Percentiles rank a stretch among this genome's conserved stretches.
Evolutionary conservation across 2,329 filamentous ascomycete genomes (phyloP).

Genomic region (Sporothrix pallida): DNA sequence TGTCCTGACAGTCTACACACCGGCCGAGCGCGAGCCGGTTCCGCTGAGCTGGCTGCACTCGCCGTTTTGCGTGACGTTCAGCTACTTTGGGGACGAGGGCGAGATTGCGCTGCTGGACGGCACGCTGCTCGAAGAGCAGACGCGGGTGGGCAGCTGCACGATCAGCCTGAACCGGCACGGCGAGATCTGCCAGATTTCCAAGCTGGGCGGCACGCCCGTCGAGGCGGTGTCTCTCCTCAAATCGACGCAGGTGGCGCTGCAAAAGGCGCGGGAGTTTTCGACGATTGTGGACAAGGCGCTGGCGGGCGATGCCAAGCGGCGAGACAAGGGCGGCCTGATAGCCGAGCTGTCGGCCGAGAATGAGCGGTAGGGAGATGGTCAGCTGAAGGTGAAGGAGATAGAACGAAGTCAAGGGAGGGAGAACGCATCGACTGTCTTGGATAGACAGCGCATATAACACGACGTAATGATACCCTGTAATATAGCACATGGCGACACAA

Average conservation of each 20-base stretch:
- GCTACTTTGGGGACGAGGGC: conserved; percentile 76
- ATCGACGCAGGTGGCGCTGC: conserved; percentile 74
- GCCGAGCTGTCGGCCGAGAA: conserved; percentile 84
- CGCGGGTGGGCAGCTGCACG: conserved; percentile 74
- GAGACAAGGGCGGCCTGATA: conserved; percentile 78
- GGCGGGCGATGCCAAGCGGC: conserved; percentile 76
- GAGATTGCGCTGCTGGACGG: conserved; percentile 76
- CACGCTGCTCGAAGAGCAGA: conserved; percentile 75
- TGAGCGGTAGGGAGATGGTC: conserved; percentile 63
- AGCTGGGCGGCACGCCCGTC: conserved; percentile 82
- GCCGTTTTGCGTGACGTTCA: conserved; percentile 89
- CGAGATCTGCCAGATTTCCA: conserved; percentile 89
- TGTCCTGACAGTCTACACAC: conserved; percentile 79
- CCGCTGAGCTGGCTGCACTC: conserved; percentile 89
- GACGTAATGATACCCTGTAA: conserved; percentile 39
- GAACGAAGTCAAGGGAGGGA: background rate
- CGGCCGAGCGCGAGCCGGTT: conserved; percentile 86
- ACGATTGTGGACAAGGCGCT: conserved; percentile 74
- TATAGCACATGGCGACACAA: conserved; percentile 9
- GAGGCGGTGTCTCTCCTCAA: conserved; percentile 79
- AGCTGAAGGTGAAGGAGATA: background rate
- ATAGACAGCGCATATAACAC: conserved; percentile 24
- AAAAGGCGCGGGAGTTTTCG: conserved; percentile 81
- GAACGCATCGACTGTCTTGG: conserved; percentile 20
- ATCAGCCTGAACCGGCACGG: conserved; percentile 88